These are phyloP conservation scores for Xylaria nigripes DNA, from an alignment of 495 filamentous ascomycete species.

Conservation along the genomic window DNA sequence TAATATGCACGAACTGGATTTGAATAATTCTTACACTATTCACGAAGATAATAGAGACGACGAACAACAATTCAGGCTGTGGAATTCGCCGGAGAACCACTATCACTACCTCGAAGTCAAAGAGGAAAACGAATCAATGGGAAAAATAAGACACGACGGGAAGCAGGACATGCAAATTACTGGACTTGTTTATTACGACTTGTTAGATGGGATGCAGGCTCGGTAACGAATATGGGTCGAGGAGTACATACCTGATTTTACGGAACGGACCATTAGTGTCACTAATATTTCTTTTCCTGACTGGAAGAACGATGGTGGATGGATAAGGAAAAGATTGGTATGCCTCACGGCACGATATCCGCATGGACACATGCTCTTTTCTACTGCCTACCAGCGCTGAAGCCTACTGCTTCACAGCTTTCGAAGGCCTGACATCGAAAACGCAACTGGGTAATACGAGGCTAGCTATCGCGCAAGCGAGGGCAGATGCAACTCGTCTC, in stretches of 20 bases:
- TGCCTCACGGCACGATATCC: constrained; percentile 25
- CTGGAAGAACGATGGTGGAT: constrained; percentile 7
- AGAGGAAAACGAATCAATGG: background rate
- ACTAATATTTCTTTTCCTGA: constrained; percentile 17
- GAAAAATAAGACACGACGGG: background rate
- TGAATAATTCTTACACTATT: background rate
- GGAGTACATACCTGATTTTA: constrained; percentile 12
- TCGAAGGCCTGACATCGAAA: background rate
- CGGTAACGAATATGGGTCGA: constrained; percentile 19
- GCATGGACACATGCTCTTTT: constrained; percentile 16
- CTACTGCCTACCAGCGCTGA: background rate
- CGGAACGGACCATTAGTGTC: constrained; percentile 10
- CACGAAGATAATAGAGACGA: background rate
- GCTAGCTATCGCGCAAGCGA: too few relatives aligned
- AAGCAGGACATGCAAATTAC: background rate
- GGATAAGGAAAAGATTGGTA: constrained; percentile 25
- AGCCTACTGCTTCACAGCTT: background rate
- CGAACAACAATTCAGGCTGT: background rate
- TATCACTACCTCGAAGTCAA: background rate
- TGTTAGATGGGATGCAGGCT: constrained; percentile 19
- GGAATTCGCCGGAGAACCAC: background rate
- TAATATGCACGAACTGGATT: background rate
- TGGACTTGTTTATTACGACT: background rate
- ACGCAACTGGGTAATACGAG: too few relatives aligned
- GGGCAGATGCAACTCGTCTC: too few relatives aligned